Percentiles rank a stretch among this genome's conserved stretches.
Conservation (phyloP, 345 rosid genomes). For the Eucalyptus cloeziana region DNA sequence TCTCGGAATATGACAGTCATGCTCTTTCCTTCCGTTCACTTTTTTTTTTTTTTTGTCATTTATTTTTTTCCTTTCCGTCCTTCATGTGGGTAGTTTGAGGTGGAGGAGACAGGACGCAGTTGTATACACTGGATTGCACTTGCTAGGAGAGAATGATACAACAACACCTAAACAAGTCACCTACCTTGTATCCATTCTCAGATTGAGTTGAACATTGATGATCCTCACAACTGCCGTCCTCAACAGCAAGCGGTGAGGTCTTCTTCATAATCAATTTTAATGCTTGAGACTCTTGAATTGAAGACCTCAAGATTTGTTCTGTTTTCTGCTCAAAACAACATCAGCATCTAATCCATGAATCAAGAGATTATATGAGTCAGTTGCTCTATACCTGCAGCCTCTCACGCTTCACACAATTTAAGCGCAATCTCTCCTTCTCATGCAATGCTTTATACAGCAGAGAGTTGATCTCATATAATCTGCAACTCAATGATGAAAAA, state of each 20-base stretch:
- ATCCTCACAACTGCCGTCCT: background rate
- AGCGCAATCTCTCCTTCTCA: conserved; percentile 60
- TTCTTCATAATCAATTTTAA: conserved; percentile 26
- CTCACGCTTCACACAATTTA: conserved; percentile 38
- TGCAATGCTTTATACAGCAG: conserved; percentile 43
- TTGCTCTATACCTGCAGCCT: conserved; percentile 41
- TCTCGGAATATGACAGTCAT: background rate
- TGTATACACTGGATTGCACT: background rate
- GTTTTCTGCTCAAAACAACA: conserved; percentile 37
- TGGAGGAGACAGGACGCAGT: background rate
- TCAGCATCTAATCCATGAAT: background rate
- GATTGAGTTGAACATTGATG: conserved; percentile 7
- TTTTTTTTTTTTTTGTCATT: background rate
- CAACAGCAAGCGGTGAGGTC: conserved; percentile 10
- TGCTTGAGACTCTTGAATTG: conserved; percentile 34
- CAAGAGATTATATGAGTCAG: background rate
- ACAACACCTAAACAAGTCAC: background rate
- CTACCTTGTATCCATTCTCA: conserved; percentile 34
- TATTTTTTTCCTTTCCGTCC: background rate
- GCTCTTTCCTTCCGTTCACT: background rate
- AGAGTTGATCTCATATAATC: conserved; percentile 40
- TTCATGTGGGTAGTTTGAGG: background rate
- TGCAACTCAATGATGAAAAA: conserved; percentile 16
- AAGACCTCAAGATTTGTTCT: conserved; percentile 21
- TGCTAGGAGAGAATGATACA: background rate